Conservation (phyloP, 306 rosid genomes). For the Lathyrus oleraceus region DNA sequence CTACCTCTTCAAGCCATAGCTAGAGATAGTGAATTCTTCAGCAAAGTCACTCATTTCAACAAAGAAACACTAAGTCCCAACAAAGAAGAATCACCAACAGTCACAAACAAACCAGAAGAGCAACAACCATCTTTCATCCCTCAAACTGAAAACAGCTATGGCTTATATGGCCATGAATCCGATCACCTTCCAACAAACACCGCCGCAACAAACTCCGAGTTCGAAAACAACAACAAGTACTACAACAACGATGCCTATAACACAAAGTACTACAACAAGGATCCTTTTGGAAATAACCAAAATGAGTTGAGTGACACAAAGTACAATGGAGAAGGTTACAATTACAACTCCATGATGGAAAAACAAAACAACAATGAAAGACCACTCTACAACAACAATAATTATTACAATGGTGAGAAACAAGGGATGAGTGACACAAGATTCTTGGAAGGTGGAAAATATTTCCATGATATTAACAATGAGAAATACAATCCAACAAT, state of each 20-base stretch:
- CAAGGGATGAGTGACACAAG: constrained; percentile 96
- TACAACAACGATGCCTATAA: constrained; percentile 35
- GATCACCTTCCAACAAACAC: constrained; percentile 43
- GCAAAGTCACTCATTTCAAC: constrained; percentile 59
- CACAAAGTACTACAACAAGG: constrained; percentile 39
- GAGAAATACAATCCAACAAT: constrained; percentile 51
- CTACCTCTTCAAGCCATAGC: constrained; percentile 55
- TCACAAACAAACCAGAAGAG: constrained; percentile 44
- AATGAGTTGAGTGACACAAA: constrained; percentile 36
- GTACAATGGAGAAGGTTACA: constrained; percentile 42
- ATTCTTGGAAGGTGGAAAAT: constrained; percentile 72
- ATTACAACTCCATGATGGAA: constrained; percentile 41
- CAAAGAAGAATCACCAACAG: constrained; percentile 28
- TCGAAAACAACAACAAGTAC: constrained; percentile 42
- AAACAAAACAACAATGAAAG: constrained; percentile 38
- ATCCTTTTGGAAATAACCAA: constrained; percentile 32
- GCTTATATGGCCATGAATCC: constrained; percentile 83
- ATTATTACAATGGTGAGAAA: constrained; percentile 43
- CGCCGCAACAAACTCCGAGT: constrained; percentile 39
- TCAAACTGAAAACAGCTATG: constrained; percentile 66
- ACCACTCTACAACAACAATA: constrained; percentile 29
- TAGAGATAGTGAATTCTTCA: constrained; percentile 83
- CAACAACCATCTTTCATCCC: constrained; percentile 69
- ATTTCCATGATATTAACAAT: constrained; percentile 38
- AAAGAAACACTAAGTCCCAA: constrained; percentile 50